Conservation (phyloP, 2,329 filamentous ascomycete genomes). For the Bipolaris oryzae region DNA sequence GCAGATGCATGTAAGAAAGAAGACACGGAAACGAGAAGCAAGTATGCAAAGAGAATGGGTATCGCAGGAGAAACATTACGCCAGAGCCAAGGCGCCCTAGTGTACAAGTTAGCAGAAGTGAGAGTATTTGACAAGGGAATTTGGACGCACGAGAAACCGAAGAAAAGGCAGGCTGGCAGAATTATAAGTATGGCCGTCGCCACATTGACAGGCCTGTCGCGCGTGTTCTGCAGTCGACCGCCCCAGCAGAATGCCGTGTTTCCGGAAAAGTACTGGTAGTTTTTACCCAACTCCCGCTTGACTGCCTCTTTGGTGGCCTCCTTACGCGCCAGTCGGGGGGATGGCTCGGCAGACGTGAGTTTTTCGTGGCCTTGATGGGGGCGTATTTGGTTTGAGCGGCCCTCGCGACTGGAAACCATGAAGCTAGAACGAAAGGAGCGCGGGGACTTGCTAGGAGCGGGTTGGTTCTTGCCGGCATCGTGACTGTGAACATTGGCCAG, state of each 20-base stretch:
- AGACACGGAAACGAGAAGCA: constrained; percentile 89
- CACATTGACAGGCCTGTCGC: constrained; percentile 85
- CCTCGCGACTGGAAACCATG: constrained; percentile 65
- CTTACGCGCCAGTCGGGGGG: constrained; percentile 64
- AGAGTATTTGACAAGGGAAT: not conserved
- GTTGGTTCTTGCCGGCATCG: constrained; percentile 58
- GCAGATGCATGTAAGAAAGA: constrained; percentile 93
- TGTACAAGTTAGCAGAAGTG: constrained; percentile 24
- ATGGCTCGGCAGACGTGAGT: constrained; percentile 79
- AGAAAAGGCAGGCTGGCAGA: constrained; percentile 81
- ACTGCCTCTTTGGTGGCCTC: constrained; percentile 51
- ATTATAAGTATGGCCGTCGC: constrained; percentile 82
- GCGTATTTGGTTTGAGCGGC: constrained; percentile 55
- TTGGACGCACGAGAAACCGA: constrained; percentile 71
- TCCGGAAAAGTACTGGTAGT: constrained; percentile 91
- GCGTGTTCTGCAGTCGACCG: constrained; percentile 86
- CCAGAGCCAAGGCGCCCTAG: constrained; percentile 80
- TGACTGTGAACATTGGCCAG: constrained; percentile 65
- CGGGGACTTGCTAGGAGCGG: constrained; percentile 71
- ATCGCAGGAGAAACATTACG: constrained; percentile 83
- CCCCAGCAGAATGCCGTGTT: constrained; percentile 90
- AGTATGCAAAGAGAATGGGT: constrained; percentile 86
- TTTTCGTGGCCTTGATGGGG: constrained; percentile 72
- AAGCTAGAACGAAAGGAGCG: constrained; percentile 79
- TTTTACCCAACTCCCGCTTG: constrained; percentile 64